phyloP scores from a whole-genome alignment of 2,329 filamentous ascomycete species.

The Cyphellophora europaea region DNA sequence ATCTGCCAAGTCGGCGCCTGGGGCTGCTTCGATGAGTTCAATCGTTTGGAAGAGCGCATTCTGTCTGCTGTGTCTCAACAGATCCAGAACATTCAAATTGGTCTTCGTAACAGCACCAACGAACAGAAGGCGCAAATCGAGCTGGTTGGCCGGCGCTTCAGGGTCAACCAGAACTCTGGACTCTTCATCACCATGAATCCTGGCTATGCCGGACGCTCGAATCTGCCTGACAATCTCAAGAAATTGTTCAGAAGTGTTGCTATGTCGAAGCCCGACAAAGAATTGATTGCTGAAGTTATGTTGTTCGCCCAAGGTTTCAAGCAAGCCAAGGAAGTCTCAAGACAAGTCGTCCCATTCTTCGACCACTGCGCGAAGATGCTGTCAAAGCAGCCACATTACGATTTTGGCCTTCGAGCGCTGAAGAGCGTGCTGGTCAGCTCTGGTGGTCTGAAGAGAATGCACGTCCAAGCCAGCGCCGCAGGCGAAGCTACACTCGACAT shows the following conservation, averaged over 20 bases:
- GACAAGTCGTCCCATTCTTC: constrained; percentile 97
- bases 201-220: constrained; percentile 94
- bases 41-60: constrained; percentile 95
- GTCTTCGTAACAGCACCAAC: constrained; percentile 72
- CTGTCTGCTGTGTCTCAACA: constrained; percentile 97
- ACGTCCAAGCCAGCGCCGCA: constrained; percentile 49
- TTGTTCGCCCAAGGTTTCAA: constrained; percentile 99
- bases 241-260: constrained; percentile 98
- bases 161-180: constrained; percentile 85
- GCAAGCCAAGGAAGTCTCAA: constrained; percentile 85
- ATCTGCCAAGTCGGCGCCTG: constrained; percentile 98
- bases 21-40: constrained; percentile 99
- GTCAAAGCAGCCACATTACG: constrained; percentile 97
- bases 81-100: constrained; percentile 97
- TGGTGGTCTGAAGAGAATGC: constrained; percentile 82
- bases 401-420: constrained; percentile 92
- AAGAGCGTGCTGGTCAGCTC: constrained; percentile 99
- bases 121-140: constrained; percentile 87
- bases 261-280: constrained; percentile 99
- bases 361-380: constrained; percentile 73
- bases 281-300: constrained; percentile 99
- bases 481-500: constrained; percentile 58
- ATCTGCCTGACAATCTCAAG: constrained; percentile 97
- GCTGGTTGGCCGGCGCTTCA: constrained; percentile 80
- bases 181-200: constrained; percentile 99